Evolutionary conservation across 202 grass and related monocot genomes (phyloP).

Genomic region (Tripidium arundinaceum): DNA sequence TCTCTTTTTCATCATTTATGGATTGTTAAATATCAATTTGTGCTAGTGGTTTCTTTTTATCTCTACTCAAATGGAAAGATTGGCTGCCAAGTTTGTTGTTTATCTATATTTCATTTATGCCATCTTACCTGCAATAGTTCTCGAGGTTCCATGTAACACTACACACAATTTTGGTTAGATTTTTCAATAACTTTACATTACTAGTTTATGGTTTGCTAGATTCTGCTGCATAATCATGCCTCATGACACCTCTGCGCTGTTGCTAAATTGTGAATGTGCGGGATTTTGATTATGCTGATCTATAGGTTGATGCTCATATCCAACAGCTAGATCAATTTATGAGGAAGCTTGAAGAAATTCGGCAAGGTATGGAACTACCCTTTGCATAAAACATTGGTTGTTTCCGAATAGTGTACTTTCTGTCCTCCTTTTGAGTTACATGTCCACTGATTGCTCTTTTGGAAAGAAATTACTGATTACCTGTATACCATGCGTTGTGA

Average conservation of each 20-base stretch:
- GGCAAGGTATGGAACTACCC: conserved; percentile 41
- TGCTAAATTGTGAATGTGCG: conserved; percentile 27
- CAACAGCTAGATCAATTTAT: conserved; percentile 93
- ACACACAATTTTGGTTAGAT: conserved; percentile 9
- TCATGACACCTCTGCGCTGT: conserved; percentile 9
- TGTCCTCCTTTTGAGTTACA: not conserved
- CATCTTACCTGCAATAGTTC: not conserved
- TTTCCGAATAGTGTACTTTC: not conserved
- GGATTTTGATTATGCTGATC: conserved; percentile 38
- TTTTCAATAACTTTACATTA: conserved; percentile 15
- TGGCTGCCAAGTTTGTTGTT: no score
- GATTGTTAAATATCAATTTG: not conserved
- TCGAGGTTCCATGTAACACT: conserved; percentile 1
- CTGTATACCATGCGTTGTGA: conserved; percentile 9
- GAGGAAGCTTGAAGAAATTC: conserved; percentile 83
- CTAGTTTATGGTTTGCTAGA: conserved; percentile 27
- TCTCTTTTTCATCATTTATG: not conserved
- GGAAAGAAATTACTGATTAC: not conserved
- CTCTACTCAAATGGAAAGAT: not conserved
- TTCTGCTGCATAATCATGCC: conserved; percentile 22
- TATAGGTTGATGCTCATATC: conserved; percentile 93
- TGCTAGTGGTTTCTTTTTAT: not conserved
- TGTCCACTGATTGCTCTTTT: not conserved
- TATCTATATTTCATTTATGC: not conserved
- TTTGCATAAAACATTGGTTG: no score